Conservation (phyloP, 257 asterid species). For the Solanum sitiens region DNA sequence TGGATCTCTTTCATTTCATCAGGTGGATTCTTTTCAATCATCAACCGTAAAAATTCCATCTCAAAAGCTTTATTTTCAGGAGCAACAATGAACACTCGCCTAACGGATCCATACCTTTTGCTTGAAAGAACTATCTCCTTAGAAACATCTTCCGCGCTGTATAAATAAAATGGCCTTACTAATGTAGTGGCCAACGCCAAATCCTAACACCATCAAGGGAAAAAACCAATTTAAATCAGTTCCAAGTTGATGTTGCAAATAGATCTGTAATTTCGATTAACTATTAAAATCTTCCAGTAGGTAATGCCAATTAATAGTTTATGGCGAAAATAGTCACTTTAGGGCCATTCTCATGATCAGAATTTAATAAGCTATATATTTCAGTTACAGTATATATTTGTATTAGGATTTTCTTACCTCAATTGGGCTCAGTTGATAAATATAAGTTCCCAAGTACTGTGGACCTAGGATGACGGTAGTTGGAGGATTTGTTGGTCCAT, state of each 20-base stretch:
- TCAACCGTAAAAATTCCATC: neutral
- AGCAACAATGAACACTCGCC: constrained; percentile 11
- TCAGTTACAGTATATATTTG: neutral
- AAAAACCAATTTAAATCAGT: neutral
- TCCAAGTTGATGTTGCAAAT: neutral
- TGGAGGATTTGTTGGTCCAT: constrained; percentile 8
- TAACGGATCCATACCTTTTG: constrained; percentile 7
- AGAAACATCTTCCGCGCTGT: neutral
- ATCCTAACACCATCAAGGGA: constrained; percentile 4
- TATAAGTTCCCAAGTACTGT: neutral
- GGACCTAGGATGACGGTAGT: neutral
- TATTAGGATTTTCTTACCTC: neutral
- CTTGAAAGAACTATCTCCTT: neutral
- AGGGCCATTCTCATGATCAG: neutral
- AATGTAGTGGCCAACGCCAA: constrained; percentile 15
- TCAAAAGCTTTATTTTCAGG: neutral
- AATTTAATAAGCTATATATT: neutral
- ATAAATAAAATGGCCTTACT: constrained; percentile 5
- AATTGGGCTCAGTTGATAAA: neutral
- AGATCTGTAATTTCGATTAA: neutral
- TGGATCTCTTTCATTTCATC: too few relatives aligned
- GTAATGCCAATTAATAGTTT: neutral
- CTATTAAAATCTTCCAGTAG: neutral
- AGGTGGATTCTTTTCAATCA: neutral
- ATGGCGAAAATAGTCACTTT: neutral